Evolutionary conservation across 129 eudicot species (phyloP).

Genomic region (Pulicaria dysenterica): DNA sequence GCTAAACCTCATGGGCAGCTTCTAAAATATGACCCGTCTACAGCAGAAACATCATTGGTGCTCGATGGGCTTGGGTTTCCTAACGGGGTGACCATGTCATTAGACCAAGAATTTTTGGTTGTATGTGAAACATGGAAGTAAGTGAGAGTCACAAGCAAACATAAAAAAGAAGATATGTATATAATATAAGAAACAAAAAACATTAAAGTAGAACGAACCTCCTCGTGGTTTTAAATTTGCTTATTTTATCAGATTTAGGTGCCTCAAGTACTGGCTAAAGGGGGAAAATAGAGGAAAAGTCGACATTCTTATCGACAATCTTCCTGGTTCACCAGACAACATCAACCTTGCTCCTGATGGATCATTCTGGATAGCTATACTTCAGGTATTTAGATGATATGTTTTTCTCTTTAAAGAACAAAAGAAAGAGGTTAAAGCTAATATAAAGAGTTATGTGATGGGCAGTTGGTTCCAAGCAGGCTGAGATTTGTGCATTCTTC

Average conservation of each 20-base stretch:
- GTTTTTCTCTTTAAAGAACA: neutral
- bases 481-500: conserved; percentile 54
- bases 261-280: conserved; percentile 76
- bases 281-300: conserved; percentile 57
- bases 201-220: neutral
- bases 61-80: conserved; percentile 61
- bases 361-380: conserved; percentile 73
- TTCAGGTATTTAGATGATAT: conserved; percentile 41
- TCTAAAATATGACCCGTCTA: conserved; percentile 57
- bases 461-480: conserved; percentile 41
- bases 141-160: conserved; percentile 18
- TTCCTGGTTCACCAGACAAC: conserved; percentile 84
- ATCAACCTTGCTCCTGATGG: conserved; percentile 94
- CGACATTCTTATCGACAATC: conserved; percentile 65
- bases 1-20: conserved; percentile 89
- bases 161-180: neutral
- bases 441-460: neutral
- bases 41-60: conserved; percentile 48
- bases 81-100: conserved; percentile 76
- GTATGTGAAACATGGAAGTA: conserved; percentile 84
- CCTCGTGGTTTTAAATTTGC: neutral
- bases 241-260: conserved; percentile 55
- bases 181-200: neutral
- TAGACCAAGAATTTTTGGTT: conserved; percentile 58
- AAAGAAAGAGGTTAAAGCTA: conserved; percentile 14